Conservation (phyloP, 2,329 filamentous ascomycete species). For the Periglandula ipomoeae region DNA sequence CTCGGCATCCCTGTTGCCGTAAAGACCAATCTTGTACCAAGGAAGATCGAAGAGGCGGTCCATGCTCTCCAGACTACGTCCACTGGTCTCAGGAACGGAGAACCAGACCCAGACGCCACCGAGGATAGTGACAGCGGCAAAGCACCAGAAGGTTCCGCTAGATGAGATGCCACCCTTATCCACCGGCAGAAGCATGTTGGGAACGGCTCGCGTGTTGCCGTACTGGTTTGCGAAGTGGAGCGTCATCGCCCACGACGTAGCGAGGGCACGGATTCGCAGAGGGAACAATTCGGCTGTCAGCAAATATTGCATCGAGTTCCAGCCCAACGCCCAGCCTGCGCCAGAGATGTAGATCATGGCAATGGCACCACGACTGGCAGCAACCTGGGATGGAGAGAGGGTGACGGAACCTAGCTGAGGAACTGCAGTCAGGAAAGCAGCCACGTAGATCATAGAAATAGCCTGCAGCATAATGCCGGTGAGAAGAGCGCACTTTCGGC, state of each 20-base stretch:
- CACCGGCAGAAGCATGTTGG: slow-evolving; percentile 56
- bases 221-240: slow-evolving; percentile 75
- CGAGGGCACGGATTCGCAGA: slow-evolving; percentile 60
- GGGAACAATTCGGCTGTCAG: slow-evolving; percentile 72
- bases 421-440: slow-evolving; percentile 51
- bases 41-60: slow-evolving; percentile 62
- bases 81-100: slow-evolving; percentile 63
- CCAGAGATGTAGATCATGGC: slow-evolving; percentile 66
- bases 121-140: slow-evolving; percentile 56
- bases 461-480: slow-evolving; percentile 52
- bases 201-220: slow-evolving; percentile 65
- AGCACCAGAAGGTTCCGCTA: slow-evolving; percentile 71
- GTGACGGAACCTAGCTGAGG: slow-evolving; percentile 45
- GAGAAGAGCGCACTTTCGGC: slow-evolving; percentile 59
- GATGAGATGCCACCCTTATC: slow-evolving; percentile 39
- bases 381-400: slow-evolving; percentile 38
- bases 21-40: slow-evolving; percentile 63
- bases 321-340: slow-evolving; percentile 61
- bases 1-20: slow-evolving; percentile 44
- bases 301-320: slow-evolving; percentile 72
- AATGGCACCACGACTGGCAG: slow-evolving; percentile 56
- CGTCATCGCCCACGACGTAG: slow-evolving; percentile 65
- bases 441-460: slow-evolving; percentile 54
- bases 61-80: slow-evolving; percentile 58
- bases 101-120: slow-evolving; percentile 64